Percentiles rank a stretch among this genome's conserved stretches.
Conservation (phyloP, 2,329 filamentous ascomycete species). For the Diaporthe humulicola region DNA sequence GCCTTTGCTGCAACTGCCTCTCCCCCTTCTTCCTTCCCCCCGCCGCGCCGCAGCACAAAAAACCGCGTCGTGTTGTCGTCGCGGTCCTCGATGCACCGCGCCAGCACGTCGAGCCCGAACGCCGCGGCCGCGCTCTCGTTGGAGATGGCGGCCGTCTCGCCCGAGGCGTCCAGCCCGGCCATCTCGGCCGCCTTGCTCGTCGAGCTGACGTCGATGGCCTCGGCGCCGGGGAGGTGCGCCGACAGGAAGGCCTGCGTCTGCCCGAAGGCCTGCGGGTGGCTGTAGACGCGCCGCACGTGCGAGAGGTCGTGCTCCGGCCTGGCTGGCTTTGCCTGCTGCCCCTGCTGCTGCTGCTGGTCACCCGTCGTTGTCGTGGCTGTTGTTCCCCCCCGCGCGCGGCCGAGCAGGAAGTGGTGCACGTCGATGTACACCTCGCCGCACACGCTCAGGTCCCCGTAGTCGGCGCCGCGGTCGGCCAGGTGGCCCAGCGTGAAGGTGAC, state of each 20-base stretch:
- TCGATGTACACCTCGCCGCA: conserved; percentile 88
- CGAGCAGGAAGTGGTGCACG: conserved; percentile 90
- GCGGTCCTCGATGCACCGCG: conserved; percentile 77
- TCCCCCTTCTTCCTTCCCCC: background rate
- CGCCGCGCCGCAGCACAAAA: conserved; percentile 69
- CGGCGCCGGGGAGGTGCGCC: conserved; percentile 77
- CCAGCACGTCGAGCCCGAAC: conserved; percentile 78
- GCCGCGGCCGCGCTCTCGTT: conserved; percentile 79
- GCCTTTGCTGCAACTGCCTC: background rate
- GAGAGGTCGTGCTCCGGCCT: conserved; percentile 56
- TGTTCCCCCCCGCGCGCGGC: conserved; percentile 53
- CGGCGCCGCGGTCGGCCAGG: conserved; percentile 78
- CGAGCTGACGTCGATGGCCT: conserved; percentile 85
- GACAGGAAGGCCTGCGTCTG: conserved; percentile 86
- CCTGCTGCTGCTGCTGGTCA: conserved; percentile 20
- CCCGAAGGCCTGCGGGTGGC: conserved; percentile 95
- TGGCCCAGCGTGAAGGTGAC: conserved; percentile 93
- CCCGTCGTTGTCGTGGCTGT: conserved; percentile 36
- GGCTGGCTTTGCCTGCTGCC: conserved; percentile 28
- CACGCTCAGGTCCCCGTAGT: conserved; percentile 78
- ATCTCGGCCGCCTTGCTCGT: conserved; percentile 89
- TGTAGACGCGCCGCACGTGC: conserved; percentile 83
- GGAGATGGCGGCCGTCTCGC: conserved; percentile 81
- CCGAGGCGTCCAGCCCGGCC: conserved; percentile 69
- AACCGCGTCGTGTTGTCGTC: conserved; percentile 85